Evolutionary conservation across 345 rosid genomes (phyloP).

Genomic region (Eucalyptus erythrocorys): DNA sequence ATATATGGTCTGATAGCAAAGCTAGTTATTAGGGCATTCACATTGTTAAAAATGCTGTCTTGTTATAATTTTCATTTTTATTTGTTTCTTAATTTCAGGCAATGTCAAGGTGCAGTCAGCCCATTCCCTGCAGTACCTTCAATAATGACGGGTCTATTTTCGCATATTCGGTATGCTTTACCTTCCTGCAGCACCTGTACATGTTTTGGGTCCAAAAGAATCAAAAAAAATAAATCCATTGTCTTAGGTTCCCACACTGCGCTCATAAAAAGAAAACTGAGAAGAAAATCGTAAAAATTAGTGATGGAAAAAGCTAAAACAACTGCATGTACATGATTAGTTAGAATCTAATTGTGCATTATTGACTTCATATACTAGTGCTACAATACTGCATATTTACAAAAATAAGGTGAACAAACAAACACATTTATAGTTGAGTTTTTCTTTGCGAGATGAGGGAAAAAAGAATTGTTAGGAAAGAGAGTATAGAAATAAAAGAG

Average conservation of each 20-base stretch:
- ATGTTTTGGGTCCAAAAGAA: not conserved
- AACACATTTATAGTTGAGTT: not conserved
- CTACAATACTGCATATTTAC: not conserved
- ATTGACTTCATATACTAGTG: not conserved
- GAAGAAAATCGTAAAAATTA: not conserved
- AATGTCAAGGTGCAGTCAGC: conserved; percentile 77
- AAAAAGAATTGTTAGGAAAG: not conserved
- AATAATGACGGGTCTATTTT: conserved; percentile 88
- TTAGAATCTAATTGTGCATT: not conserved
- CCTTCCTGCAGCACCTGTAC: not conserved
- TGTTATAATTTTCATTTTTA: not conserved
- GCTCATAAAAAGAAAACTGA: not conserved
- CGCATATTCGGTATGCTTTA: conserved; percentile 66
- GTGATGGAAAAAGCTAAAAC: not conserved
- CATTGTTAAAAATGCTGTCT: not conserved
- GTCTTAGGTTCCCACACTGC: not conserved
- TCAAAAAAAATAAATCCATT: not conserved
- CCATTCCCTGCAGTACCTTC: conserved; percentile 87
- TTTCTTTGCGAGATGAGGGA: not conserved
- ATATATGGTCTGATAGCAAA: not conserved
- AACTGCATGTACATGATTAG: not conserved
- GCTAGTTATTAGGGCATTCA: not conserved
- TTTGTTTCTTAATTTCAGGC: conserved; percentile 41
- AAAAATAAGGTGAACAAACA: not conserved
- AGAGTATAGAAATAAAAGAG: not conserved